phyloP scores from a whole-genome alignment of 805 yeast species.

The Wickerhamiella australiensis region DNA sequence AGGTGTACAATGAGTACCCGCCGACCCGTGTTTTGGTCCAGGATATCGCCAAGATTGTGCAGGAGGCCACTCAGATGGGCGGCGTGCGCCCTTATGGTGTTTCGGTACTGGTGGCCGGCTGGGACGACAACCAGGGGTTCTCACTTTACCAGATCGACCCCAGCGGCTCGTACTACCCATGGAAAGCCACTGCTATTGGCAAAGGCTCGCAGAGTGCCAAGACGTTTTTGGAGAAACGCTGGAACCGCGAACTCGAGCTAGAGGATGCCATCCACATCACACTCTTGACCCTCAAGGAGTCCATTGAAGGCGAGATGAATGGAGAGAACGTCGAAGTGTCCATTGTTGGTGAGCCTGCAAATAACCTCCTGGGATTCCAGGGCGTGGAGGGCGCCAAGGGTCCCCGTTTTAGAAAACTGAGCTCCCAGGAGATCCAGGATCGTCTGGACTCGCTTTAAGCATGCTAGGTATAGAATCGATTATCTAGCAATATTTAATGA shows the following conservation, averaged over 20 bases:
- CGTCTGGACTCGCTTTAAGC: slow-evolving; percentile 74
- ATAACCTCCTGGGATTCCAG: slow-evolving; percentile 66
- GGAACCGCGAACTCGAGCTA: slow-evolving; percentile 93
- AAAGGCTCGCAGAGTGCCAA: slow-evolving; percentile 93
- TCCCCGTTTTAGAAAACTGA: slow-evolving; percentile 75
- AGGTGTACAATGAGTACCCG: slow-evolving; percentile 92
- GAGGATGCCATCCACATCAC: slow-evolving; percentile 99
- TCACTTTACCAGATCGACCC: slow-evolving; percentile 96
- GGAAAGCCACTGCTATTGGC: slow-evolving; percentile 99
- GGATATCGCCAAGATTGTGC: slow-evolving; percentile 92
- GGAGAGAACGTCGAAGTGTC: slow-evolving; percentile 93
- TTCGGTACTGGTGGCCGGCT: slow-evolving; percentile 84
- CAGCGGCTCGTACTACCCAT: slow-evolving; percentile 92
- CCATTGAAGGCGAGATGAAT: slow-evolving; percentile 95
- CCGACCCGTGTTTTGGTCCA: slow-evolving; percentile 89
- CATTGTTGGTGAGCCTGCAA: slow-evolving; percentile 72
- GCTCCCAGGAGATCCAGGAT: slow-evolving; percentile 89
- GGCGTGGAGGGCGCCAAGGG: slow-evolving; percentile 73
- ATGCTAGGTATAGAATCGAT: background rate
- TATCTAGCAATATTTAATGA: background rate
- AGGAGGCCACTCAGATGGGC: slow-evolving; percentile 96
- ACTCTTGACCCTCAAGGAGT: slow-evolving; percentile 81
- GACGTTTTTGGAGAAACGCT: slow-evolving; percentile 92
- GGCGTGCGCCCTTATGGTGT: slow-evolving; percentile 99
- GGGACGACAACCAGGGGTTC: slow-evolving; percentile 65